Base-by-base conservation (phyloP, 768 basidiomycete genomes). In the Russula vinacea region DNA sequence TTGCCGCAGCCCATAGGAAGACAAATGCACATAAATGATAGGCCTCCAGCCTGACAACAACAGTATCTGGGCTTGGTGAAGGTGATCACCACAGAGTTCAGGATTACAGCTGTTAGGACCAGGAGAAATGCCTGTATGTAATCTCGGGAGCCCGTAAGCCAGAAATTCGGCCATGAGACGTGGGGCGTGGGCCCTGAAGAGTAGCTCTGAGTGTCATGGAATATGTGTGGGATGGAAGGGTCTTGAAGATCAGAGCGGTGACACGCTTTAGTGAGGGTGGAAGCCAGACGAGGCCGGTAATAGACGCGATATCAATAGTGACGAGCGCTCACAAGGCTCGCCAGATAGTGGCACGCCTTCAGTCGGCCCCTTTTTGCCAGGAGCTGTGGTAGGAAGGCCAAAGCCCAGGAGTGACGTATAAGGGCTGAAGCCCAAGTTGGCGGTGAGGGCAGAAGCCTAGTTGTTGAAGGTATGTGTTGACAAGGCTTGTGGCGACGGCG, bases 61-160 rank as follows among this genome's bases (percentile, higher is more conserved):
- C 24, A 37, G 64, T 59, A 54, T 42, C n/a, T n/a, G n/a, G n/a
- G n/a, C n/a, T 50, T 14, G 1, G 57, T 59, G 62, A 55, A 64
- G 26, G 57, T 54, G 57, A 58, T 13, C 45, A 22, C 19, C 39
- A 53, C 13, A 45, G 26, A 35, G 11, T 24, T n/a, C 17, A 58
- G 56, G 17, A 40, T 57, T 64, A 64, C 62, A 64, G n/a, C 14
- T 64, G 57, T 64, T 45, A 11, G 62, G 39, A 47, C n/a, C 42
- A 57, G 17, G 22, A 14, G 5, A 47, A 19, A 64, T 17, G 5
- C 6, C 40, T 5, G 26, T 13, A 58, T 47, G 56, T 26, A 44
- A 24, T 63, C 39, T 32, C 40, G 56, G 50, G 50, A 42, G 32
- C n/a, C 40, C 5, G 42, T 13, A n/a, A 45, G 13, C 56, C 50